Evolutionary conservation across 1,284 basidiomycete genomes (phyloP), one percentile per base, ranked within the genome.

Genomic region (Ceratobasidium sp.): DNA sequence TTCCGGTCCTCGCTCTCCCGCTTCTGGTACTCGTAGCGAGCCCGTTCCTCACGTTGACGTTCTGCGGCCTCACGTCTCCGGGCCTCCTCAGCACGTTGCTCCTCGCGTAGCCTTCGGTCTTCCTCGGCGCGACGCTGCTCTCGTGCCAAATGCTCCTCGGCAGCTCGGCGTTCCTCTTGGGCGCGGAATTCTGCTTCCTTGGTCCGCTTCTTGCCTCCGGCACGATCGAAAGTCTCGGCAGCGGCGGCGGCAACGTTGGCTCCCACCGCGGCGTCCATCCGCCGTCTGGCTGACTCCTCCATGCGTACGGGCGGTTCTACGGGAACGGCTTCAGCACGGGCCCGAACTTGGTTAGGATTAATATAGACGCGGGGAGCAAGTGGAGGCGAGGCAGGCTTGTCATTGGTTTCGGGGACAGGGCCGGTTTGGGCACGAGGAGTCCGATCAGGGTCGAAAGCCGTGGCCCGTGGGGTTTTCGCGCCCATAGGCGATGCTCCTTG

Each of bases 401-500:
- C 44, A 19, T 21, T 57, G 8, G 53, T 21, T 16, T 68, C 66
- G 27, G 66, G 54, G 14, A 57, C 66, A 6, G 66, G 66, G 30
- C 66, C 56, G 19, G 29, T 47, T n/a, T 56, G 66, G 23, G 66
- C 53, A 36, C 66, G 66, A 57, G 66, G 66, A n/a, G 66, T 68
- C 14, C 54, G 66, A 13, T 68, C 64, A 21, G 66, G 66, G 54
- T 68, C 44, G 19, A 68, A 68, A 4, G 19, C 23, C 7, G 66
- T 56, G 36, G 66, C 54, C 6, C 54, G 66, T 3, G 66, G 53
- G 19, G 64, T 67, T 42, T 56, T 67, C 16, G 29, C 64, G 23
- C 54, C 54, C 52, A 67, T 47, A 2, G 64, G 64, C 13, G 64
- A 67, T 5, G 30, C 27, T n/a, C 46, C 64, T 39, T 67, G 64